Base-by-base conservation (phyloP, 2,329 filamentous ascomycete genomes). In the Dactylellina parvicollis region DNA sequence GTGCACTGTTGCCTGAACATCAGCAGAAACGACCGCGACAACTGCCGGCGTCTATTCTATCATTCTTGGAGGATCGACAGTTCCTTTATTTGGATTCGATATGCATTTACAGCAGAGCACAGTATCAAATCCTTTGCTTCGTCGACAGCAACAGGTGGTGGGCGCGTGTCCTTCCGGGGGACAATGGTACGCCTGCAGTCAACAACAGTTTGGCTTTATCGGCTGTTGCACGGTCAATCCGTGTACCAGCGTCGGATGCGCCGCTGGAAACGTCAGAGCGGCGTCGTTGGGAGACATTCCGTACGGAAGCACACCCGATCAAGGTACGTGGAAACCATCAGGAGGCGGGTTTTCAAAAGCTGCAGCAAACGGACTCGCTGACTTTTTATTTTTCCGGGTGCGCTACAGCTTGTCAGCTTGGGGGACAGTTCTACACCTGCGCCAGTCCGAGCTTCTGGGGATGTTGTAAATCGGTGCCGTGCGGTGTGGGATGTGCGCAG, bases 171-270 rank as follows among this genome's bases (percentile, higher is more conserved):
- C 69, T 9, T 61, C 54, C 36, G 69, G 69, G 47, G 69, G 69
- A 30, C 26, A 55, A 47, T 73, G 69, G 69, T 73, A 66, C 47
- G 46, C 69, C 4, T 73, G 69, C 34, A 55, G 38, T 36, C 20
- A 44, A 16, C 9, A 22, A 9, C n/a, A 47, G n/a, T 65, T 54
- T 44, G 60, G 60, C 18, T 73, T 73, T 55, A 60, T 73, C 30
- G 69, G 69, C n/a, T 73, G 69, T 40, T 73, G 69, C 16, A 73
- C 69, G 9, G 42, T 52, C 7, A 61, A 73, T 38, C 54, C 69
- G 34, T 73, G 69, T 10, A 66, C 60, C 22, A 56, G 32, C 20
- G 60, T 66, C 26, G 69, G 69, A 32, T 73, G 69, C 42, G 54
- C 47, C 14, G 60, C 54, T 28, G 69, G 69, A 24, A 73, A 73